phyloP scores from a whole-genome alignment of 148 eudicot genomes.

The Tetragonia tetragonoides region DNA sequence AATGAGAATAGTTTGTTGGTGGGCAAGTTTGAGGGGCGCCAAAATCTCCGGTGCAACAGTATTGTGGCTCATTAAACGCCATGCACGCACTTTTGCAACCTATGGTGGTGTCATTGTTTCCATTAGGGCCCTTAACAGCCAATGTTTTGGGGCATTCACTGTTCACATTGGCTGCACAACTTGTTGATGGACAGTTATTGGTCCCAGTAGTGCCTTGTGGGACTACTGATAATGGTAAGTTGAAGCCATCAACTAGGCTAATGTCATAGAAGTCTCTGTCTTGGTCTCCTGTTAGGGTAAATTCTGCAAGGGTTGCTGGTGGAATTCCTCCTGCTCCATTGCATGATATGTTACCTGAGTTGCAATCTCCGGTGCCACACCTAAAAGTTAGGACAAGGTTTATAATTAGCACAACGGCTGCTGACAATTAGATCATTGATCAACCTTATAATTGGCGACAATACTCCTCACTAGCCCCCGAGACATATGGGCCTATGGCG shows the following conservation, averaged over 20 bases:
- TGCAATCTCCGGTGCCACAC: slow-evolving; percentile 55
- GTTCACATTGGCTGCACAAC: slow-evolving; percentile 21
- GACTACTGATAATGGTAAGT: slow-evolving; percentile 37
- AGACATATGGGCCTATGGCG: no score
- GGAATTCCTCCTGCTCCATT: slow-evolving; percentile 39
- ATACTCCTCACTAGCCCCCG: no score
- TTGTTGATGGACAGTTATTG: slow-evolving; percentile 14
- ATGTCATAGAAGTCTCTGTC: slow-evolving; percentile 43
- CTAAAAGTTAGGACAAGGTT: not conserved
- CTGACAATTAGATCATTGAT: not conserved
- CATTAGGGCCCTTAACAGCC: slow-evolving; percentile 6
- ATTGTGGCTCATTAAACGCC: slow-evolving; percentile 45
- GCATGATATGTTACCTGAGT: slow-evolving; percentile 35
- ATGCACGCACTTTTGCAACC: slow-evolving; percentile 59
- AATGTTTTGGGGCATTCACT: slow-evolving; percentile 13
- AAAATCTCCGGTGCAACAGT: slow-evolving; percentile 50
- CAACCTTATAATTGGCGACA: no score
- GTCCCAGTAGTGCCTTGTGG: slow-evolving; percentile 12
- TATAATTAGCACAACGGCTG: no score
- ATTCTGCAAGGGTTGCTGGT: slow-evolving; percentile 46
- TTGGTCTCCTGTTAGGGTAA: slow-evolving; percentile 30
- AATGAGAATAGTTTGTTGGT: slow-evolving; percentile 37
- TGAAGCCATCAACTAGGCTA: slow-evolving; percentile 51
- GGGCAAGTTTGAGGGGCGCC: slow-evolving; percentile 35
- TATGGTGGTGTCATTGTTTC: not conserved